Evolutionary conservation across 192 early-diverging fungal genomes (phyloP), one percentile per base, ranked within the genome.

Genomic region (Paraglomus brasilianum): DNA sequence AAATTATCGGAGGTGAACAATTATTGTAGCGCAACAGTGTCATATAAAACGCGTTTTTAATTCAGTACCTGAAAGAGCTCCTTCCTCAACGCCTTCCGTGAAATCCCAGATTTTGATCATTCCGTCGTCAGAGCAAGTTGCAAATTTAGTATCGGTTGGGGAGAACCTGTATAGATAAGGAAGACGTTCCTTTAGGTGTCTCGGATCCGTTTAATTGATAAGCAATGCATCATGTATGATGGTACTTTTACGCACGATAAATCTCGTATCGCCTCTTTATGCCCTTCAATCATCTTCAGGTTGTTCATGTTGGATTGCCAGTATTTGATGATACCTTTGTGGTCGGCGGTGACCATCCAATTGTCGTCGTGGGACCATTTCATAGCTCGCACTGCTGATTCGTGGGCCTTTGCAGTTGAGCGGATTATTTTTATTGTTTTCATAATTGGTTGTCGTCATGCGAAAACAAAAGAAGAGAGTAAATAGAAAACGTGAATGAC

Each of bases 41-140:
- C 24, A 14, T 14, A 19, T 24, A 40, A 43, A 40, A 19, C 55
- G 4, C 45, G 71, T 42, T 14, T 30, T 7, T 24, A 19, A 19
- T 24, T 36, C 13, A 5, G 11, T 69, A 82, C 76, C 89, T 14
- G 83, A 87, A 46, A 99, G 78, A 30, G 82, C 74, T 11, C 83
- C 65, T 69, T 99, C 97, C 69, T 95, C 93, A 42, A 82, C 78
- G 2, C 89, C 88, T 38, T 89, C 88, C 45, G 87, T 86, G 77
- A 99, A 99, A 68, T 90, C 86, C 97, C 97, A 99, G 66, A 99
- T 90, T 70, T 99, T 99, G 61, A 99, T 93, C 5, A 87, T 84
- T 45, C 90, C 89, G 78, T 99, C 97, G 73, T 98, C 97, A 15
- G 93, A 95, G 43, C 93, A 95, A 1, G 92, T 93, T 30, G 94